Evolutionary conservation across 176 grass and related monocot genomes (phyloP), one percentile per base, ranked within the genome.

Genomic region (Juncus inflexus): DNA sequence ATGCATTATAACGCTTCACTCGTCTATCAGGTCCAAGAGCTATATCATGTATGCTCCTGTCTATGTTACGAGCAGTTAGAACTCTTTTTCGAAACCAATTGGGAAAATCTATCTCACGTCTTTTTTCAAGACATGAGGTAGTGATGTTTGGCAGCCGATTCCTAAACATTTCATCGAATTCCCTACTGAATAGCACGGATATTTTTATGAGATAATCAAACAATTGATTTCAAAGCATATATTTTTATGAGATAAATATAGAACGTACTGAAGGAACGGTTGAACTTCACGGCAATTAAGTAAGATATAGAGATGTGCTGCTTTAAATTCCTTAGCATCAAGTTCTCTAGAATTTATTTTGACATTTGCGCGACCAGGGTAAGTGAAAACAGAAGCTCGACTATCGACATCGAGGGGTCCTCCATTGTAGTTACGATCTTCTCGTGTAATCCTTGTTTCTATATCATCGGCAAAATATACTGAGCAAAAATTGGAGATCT

Each of bases 401-500:
- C 5, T 43, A 11, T 11, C 16, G n/a, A 6, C 6, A 16, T 55
- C 15, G 41, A 37, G 12, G 19, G 19, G 19, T 28, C 54, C 16
- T 52, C 39, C 69, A 50, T 73, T 54, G 61, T 60, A 52, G 19
- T 75, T 39, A 38, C 59, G 12, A 12, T 37, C 35, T 12, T 10
- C 40, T 51, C 15, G 40, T 36, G 54, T 60, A 36, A 51, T 7
- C 10, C 61, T 52, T 52, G 72, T 75, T 9, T 5, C 1, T 5
- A 64, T 42, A 40, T 62, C 9, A 12, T 53, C 15, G 35, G 14
- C 40, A 63, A 75, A 64, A 53, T 64, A 75, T 35, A 50, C 1
- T 2, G 59, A 49, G 35, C 58, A 64, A 19, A 75, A 75, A 28
- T 75, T 75, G 13, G 58, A 75, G 15, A 64, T 63, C 10, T 75